Conservation (phyloP, 768 basidiomycete genomes). For the Imleria badia region DNA sequence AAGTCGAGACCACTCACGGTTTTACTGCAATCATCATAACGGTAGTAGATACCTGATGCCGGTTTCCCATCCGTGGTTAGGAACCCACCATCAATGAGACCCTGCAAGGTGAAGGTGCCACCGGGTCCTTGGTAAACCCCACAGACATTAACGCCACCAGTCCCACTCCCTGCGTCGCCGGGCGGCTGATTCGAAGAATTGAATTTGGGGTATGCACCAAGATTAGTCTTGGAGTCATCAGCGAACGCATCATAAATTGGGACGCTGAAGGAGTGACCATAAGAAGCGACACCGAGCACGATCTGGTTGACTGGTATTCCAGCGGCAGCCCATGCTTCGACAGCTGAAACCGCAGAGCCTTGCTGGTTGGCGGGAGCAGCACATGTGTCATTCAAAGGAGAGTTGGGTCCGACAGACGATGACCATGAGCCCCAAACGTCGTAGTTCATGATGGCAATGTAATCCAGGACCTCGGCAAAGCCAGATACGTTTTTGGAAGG, state of each 20-base stretch:
- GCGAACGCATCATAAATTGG: conserved; percentile 37
- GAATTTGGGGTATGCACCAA: conserved; percentile 54
- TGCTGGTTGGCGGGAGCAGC: conserved; percentile 52
- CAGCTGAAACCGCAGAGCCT: conserved; percentile 74
- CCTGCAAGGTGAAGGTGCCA: conserved; percentile 61
- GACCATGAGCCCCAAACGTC: conserved; percentile 56
- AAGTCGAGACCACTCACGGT: conserved; percentile 48
- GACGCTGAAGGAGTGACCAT: conserved; percentile 71
- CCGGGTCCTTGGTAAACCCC: conserved; percentile 46
- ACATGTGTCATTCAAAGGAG: conserved; percentile 79
- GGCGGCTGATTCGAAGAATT: conserved; percentile 41
- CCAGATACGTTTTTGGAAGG: conserved; percentile 69
- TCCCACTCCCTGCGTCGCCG: conserved; percentile 60
- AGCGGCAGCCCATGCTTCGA: conserved; percentile 70
- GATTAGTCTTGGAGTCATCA: conserved; percentile 29
- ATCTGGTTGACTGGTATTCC: conserved; percentile 71
- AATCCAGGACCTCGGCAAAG: conserved; percentile 70
- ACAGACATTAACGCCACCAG: conserved; percentile 51
- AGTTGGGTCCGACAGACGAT: conserved; percentile 67
- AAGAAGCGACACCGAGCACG: conserved; percentile 77
- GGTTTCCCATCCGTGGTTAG: conserved; percentile 32
- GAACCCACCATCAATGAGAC: conserved; percentile 56
- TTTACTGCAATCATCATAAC: conserved; percentile 66
- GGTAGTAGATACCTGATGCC: conserved; percentile 49
- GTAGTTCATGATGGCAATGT: conserved; percentile 65